Evolutionary conservation across 768 basidiomycete species (phyloP), one percentile per base, ranked within the genome.

Genomic region (Boletus patriciae): DNA sequence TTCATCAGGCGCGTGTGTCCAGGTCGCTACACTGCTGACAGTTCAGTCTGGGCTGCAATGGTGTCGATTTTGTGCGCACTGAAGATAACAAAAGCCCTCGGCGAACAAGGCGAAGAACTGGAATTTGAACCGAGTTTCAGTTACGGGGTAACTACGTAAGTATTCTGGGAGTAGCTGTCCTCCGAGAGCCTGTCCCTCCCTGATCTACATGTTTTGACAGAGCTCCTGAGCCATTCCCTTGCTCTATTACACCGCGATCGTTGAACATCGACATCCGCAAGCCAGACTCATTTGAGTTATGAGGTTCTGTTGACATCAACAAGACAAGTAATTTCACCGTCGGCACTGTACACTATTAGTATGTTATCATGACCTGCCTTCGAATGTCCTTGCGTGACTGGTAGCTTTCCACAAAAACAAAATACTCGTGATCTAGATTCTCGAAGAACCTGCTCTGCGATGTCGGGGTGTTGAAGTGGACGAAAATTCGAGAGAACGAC

Each of bases 1-100:
- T 9, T 52, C 12, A 11, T 29, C 47, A 70, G 68, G 38, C 60
- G 70, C 4, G 36, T 64, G 16, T 76, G 74, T 50, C 70, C 74
- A 18, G 75, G 76, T 9, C 61, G 63, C 13, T 57, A 70, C 50
- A 23, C 62, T n/a, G 73, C 73, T 1, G 67, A 71, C n/a, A 53
- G 46, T 29, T 65, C 63, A 4, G 27, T 74, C n/a, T 78, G 70
- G 72, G 61, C 57, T 25, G 55, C 60, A 16, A 64, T 73, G 27
- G 70, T 62, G 12, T 65, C 57, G 10, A 57, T 72, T 33, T 53
- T 77, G 33, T 55, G 62, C 2, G 57, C 58, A 9, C 59, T 70
- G 54, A 58, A 59, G 9, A 71, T 77, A n/a, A 42, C 62, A 23
- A 65, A 62, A 47, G 58, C 64, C 12, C 40, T 57, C 9, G 68